These are phyloP conservation scores for Poa annua DNA, from an alignment of 176 grass and related monocot genomes.

Conservation along the genomic window DNA sequence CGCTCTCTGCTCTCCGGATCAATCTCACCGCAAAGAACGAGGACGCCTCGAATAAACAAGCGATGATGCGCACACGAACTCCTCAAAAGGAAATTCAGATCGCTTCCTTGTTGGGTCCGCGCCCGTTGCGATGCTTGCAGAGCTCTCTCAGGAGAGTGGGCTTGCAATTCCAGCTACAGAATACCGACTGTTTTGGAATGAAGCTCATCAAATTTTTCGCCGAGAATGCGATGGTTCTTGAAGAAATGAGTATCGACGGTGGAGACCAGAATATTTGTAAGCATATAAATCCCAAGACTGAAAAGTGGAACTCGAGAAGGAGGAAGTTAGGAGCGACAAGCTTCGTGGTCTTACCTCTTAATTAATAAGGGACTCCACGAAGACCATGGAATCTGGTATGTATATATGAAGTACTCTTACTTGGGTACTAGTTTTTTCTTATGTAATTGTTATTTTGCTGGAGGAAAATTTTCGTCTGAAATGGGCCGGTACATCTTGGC, in stretches of 20 bases:
- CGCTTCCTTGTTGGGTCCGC: neutral
- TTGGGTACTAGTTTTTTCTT: too few relatives aligned
- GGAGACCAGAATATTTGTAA: neutral
- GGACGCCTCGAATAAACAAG: neutral
- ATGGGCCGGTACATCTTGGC: too few relatives aligned
- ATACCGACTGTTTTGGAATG: neutral
- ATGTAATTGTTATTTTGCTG: too few relatives aligned
- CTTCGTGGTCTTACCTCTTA: too few relatives aligned
- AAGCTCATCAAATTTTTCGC: conserved; percentile 9
- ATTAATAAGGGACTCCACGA: too few relatives aligned
- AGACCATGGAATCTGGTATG: too few relatives aligned
- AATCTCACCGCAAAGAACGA: neutral
- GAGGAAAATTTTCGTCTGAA: too few relatives aligned
- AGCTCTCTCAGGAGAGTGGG: neutral
- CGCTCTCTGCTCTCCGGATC: neutral
- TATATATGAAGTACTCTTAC: too few relatives aligned
- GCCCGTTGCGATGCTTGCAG: neutral
- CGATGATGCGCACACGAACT: neutral
- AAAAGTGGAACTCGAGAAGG: too few relatives aligned
- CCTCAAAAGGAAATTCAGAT: neutral
- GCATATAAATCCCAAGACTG: too few relatives aligned
- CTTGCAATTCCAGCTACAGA: neutral
- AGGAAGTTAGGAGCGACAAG: too few relatives aligned
- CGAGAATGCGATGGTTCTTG: neutral
- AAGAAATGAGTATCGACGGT: neutral